Conservation (phyloP, 768 basidiomycete species). For the Pluteus cervinus region DNA sequence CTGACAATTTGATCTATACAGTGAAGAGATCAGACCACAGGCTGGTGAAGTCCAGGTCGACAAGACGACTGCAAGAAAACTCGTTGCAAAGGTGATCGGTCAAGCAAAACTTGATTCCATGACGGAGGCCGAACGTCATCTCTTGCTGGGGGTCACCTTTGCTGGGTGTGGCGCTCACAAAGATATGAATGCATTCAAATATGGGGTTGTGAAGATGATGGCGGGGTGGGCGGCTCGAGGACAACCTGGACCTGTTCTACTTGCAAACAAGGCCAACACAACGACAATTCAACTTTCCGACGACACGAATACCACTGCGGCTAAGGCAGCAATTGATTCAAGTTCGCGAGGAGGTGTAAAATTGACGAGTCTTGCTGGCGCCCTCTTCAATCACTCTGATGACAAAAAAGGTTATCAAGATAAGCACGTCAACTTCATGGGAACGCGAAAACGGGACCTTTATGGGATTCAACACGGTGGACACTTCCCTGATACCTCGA, state of each 20-base stretch:
- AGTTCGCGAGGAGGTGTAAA: no score
- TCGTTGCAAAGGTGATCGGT: conserved; percentile 1
- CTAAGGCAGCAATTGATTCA: conserved; percentile 10
- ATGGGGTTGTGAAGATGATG: conserved; percentile 12
- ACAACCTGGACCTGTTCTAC: conserved; percentile 13
- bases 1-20: no score
- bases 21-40: no score
- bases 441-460: conserved; percentile 7
- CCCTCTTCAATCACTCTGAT: no score
- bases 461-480: no score
- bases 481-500: no score
- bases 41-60: no score
- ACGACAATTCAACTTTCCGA: conserved; percentile 12
- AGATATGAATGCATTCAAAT: conserved; percentile 23
- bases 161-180: conserved; percentile 25
- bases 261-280: conserved; percentile 21
- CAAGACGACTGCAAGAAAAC: conserved; percentile 2
- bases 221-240: conserved; percentile 8
- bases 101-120: conserved; percentile 7
- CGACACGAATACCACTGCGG: conserved; percentile 7
- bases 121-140: conserved; percentile 7
- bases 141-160: conserved; percentile 13
- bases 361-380: no score
- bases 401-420: no score
- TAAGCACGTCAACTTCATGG: conserved; percentile 7